Evolutionary conservation across 306 rosid species (phyloP).

Genomic region (Gastrolobium bilobum): DNA sequence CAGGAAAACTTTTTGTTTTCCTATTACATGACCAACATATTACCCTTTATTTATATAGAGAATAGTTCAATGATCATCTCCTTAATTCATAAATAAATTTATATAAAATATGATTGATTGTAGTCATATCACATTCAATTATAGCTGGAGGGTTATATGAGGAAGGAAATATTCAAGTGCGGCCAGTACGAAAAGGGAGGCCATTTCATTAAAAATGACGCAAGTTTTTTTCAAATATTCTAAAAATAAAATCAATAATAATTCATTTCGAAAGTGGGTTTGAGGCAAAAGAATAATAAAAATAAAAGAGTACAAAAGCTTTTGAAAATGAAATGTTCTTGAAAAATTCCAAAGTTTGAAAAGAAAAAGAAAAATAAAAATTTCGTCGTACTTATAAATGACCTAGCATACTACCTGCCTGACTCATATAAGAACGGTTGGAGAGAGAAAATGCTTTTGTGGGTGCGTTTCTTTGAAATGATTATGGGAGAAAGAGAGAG

Average conservation of each 20-base stretch:
- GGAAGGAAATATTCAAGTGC: conserved; percentile 97
- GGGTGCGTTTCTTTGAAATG: background rate
- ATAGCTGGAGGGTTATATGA: conserved; percentile 93
- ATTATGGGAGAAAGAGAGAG: conserved; percentile 36
- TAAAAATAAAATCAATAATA: background rate
- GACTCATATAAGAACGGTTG: conserved; percentile 85
- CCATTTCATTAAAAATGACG: conserved; percentile 42
- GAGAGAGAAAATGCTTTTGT: conserved; percentile 45
- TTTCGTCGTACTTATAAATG: conserved; percentile 85
- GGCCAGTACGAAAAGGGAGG: conserved; percentile 67
- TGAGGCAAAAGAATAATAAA: background rate
- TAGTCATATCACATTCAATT: no score
- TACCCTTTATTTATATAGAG: no score
- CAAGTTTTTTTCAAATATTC: background rate
- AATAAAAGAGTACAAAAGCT: background rate
- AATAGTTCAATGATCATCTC: no score
- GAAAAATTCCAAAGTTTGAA: background rate
- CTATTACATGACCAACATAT: no score
- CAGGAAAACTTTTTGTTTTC: no score
- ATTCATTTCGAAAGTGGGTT: background rate
- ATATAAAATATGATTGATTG: no score
- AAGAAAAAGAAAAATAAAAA: conserved; percentile 36
- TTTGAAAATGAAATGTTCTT: conserved; percentile 21
- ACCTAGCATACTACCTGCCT: conserved; percentile 75
- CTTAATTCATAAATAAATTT: no score